Base-by-base conservation (phyloP, 306 rosid genomes). In the Cucurbita moschata region DNA sequence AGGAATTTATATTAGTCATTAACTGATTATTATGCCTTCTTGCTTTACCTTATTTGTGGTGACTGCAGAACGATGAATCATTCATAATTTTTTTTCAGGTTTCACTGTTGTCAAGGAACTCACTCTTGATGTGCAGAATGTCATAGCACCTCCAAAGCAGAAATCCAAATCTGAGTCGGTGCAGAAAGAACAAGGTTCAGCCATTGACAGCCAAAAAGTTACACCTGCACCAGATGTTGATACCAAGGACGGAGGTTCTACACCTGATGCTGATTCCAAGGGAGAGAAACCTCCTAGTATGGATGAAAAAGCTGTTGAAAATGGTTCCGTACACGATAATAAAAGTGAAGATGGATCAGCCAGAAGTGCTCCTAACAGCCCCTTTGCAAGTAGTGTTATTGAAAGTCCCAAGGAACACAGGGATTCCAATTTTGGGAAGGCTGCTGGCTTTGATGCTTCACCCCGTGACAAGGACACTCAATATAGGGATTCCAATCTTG, bases 51-150 rank as follows among this genome's bases (percentile, higher is more conserved):
- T 70, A 70, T 55, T 38, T 55, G 43, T 44, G 68, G 47, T 56
- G 52, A 65, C 71, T 74, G 46, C 62, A 35, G 53, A 51, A 66
- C 0, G 73, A 71, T 81, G 60, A 66, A 66, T 81, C 70, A 74
- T 50, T 74, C 35, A 64, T 44, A 71, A 74, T 67, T 52, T 57
- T 61, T 74, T 65, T 73, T 83, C 93, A 95, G 99, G 92, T 76
- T 95, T 88, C 77, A 74, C 91, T 73, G 81, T 88, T 11, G 96
- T 89, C 76, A 87, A 89, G 85, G 97, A 95, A 84, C 89, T 91
- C 80, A 91, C 96, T 61, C 89, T 91, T 67, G 91, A 89, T 71
- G 96, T 91, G 79, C 83, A 87, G 79, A 95, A 95, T 83, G 78
- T 77, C 77, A 51, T 84, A 39, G 97, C 87, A 0, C 93, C 96